Base-by-base conservation (phyloP, 129 eudicot genomes). In the Scalesia atractyloides region DNA sequence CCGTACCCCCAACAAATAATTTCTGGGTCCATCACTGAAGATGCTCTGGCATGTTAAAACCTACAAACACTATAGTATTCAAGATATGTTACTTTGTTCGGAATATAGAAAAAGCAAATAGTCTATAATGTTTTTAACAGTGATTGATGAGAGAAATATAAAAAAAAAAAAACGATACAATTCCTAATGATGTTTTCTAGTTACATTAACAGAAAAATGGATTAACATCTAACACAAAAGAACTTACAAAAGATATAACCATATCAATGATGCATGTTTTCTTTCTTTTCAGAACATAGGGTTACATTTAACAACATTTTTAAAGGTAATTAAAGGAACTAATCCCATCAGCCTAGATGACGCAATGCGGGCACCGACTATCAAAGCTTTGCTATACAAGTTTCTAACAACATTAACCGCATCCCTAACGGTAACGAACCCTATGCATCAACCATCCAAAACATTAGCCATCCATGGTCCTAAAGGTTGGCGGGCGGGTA, bases 331-430 rank as follows among this genome's bases (percentile, higher is more conserved):
- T 72, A 41, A 24, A 69, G 16, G 69, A 30, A 60, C 51, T 41
- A 41, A 41, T 41, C 72, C 3, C 34, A 61, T 69, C 66, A 20
- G 59, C 41, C 66, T 22, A 37, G 56, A 69, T 62, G 72, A 62
- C 76, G 70, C 63, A 70, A 60, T 60, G 70, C 46, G 46, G 2
- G 46, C 70, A 77, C 71, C 47, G 58, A 77, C 50, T 69, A 68
- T 76, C 69, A 58, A 59, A 76, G 44, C 39, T 58, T 58, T 57
- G 65, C 69, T 77, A 70, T 16, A 70, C 59, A 43, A 44, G 54
- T 51, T 70, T 78, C 50, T 51, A 70, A 51, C 13, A 44, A 58
- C 50, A 64, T 3, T 16, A 64, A 71, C 72, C 47, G 18, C 68
- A 49, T 77, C 69, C 20, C 76, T 70, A 50, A 37, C 22, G 11